Evolutionary conservation across 2,329 filamentous ascomycete genomes (phyloP).

Genomic region (Remersonia thermophila): DNA sequence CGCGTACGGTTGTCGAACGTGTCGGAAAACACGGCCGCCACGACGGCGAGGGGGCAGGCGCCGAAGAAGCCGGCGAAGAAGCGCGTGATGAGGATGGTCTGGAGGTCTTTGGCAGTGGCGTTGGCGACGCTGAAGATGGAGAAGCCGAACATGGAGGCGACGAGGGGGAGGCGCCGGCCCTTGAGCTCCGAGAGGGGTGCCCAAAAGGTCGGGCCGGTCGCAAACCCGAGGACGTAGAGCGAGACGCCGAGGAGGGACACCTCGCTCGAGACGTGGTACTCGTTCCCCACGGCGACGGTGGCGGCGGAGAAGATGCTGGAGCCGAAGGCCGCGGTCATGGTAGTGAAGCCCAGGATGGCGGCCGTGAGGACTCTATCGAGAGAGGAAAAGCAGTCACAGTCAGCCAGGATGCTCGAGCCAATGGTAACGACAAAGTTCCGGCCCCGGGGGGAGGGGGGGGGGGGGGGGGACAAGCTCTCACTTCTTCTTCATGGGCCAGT

Average conservation of each 20-base stretch:
- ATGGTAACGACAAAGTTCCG: no score
- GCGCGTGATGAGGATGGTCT: slow-evolving; percentile 56
- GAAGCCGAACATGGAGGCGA: slow-evolving; percentile 55
- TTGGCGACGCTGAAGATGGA: slow-evolving; percentile 54
- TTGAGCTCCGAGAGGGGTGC: slow-evolving; percentile 61
- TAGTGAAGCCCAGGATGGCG: slow-evolving; percentile 60
- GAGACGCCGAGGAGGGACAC: slow-evolving; percentile 55
- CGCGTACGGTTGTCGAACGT: slow-evolving; percentile 55
- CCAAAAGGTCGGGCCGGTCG: slow-evolving; percentile 50
- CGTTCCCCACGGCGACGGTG: slow-evolving; percentile 39
- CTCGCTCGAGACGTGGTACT: slow-evolving; percentile 49
- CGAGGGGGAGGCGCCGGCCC: slow-evolving; percentile 51
- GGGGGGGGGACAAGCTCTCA: no score
- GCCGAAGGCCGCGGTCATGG: slow-evolving; percentile 57
- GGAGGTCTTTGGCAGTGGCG: slow-evolving; percentile 54
- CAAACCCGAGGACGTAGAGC: slow-evolving; percentile 60
- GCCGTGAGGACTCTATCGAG: slow-evolving; percentile 51
- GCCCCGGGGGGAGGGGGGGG: not conserved
- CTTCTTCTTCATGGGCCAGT: slow-evolving; percentile 76
- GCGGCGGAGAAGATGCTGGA: slow-evolving; percentile 65
- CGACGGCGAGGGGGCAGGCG: slow-evolving; percentile 55
- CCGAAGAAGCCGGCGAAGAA: slow-evolving; percentile 66
- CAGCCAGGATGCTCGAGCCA: no score
- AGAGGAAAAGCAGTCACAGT: not conserved
- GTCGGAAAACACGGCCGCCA: slow-evolving; percentile 60